Conservation (phyloP, 2,329 filamentous ascomycete genomes). For the Aspergillus costaricaensis region DNA sequence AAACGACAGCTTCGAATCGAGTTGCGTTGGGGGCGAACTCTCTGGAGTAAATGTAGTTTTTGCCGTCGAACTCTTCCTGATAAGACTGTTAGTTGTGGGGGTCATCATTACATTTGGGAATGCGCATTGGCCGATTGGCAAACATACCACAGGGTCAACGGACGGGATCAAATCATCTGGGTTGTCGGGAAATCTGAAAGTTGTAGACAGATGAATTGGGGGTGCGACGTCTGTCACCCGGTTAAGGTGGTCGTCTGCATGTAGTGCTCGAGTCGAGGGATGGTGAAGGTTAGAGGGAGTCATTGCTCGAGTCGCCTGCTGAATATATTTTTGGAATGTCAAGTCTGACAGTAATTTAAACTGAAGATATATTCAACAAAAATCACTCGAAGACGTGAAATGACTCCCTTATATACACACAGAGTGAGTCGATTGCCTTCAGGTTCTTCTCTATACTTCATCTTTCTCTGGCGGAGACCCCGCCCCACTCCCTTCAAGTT, state of each 20-base stretch:
- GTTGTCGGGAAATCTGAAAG: constrained; percentile 75
- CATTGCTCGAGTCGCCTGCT: constrained; percentile 17
- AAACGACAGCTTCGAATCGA: constrained; percentile 80
- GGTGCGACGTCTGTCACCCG: constrained; percentile 78
- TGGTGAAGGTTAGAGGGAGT: constrained; percentile 20
- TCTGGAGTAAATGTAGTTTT: constrained; percentile 78
- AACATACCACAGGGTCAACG: constrained; percentile 52
- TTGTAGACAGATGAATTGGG: constrained; percentile 86
- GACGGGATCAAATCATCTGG: constrained; percentile 63
- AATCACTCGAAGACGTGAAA: not conserved
- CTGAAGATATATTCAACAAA: not conserved
- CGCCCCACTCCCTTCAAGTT: constrained; percentile 31
- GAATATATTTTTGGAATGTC: not conserved
- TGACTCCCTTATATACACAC: not conserved
- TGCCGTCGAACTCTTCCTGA: constrained; percentile 23
- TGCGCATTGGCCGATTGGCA: not conserved
- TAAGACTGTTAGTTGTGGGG: not conserved
- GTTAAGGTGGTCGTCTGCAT: constrained; percentile 78
- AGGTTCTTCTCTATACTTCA: not conserved
- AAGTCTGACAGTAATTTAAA: too few species aligned
- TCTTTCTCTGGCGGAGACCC: not conserved
- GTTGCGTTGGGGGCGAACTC: constrained; percentile 76
- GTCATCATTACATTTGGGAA: not conserved
- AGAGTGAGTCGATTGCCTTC: constrained; percentile 1
- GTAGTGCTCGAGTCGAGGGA: constrained; percentile 64